Base-by-base conservation (phyloP, 169 alveolate species). In the Eimeria zaria region DNA sequence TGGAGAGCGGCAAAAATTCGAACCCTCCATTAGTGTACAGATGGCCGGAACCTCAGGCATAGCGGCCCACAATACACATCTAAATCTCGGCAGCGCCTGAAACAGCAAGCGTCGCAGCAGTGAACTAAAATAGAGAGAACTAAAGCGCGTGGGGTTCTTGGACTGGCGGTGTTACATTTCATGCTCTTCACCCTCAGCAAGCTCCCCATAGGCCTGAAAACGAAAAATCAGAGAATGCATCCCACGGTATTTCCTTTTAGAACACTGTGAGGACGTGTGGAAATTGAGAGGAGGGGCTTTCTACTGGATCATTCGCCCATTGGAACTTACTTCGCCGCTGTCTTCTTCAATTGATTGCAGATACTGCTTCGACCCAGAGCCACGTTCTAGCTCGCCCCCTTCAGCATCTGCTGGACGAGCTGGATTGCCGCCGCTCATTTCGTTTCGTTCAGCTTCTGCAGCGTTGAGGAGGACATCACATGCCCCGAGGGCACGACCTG, bases 401-500 rank as follows among this genome's bases (percentile, higher is more conserved):
- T 69, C 53, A 18, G 89, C 83, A n/a, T 91, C 91, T 33, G 53
- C 73, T 33, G 62, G 87, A 44, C 81, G 85, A 30, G 64, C 33
- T 12, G 94, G 64, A 33, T 83, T 83, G 44, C 96, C 87, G 41
- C 80, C 58, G n/a, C 95, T 91, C 67, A 89, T 71, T 51, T 94
- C 96, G 44, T 81, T 81, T 33, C 76, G 94, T 48, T 94, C 97
- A n/a, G 84, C 96, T 20, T 97, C 98, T 4, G 97, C 97, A 22
- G 97, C 98, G 94, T 98, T 98, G 41, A 96, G 94, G 64, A 98
- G 93, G 22, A 97, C 98, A 83, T 98, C 99, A 76, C 92, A 97
- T 83, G 98, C 98, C 44, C 98, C 98, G 91, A 98, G 85, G 22
- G 98, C 97, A 41, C 99, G 97, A 20, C 99, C 98, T 14, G 98